A percentile compares a stretch with the other conserved stretches of the same genome.
These are phyloP conservation scores for Rhizophora apiculata DNA, from an alignment of 345 rosid species.

Conservation along the genomic window DNA sequence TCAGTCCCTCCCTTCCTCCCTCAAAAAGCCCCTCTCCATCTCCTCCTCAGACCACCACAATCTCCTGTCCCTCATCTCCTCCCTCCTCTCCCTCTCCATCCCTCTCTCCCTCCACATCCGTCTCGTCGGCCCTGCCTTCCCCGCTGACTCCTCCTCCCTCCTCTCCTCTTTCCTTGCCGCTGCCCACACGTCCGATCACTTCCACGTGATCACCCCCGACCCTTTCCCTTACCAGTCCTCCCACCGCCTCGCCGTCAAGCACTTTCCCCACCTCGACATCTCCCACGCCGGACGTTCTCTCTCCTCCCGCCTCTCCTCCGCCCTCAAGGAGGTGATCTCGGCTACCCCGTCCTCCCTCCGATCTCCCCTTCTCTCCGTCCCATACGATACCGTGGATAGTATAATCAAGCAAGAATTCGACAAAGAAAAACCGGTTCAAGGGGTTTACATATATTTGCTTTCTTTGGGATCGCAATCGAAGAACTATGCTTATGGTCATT, in stretches of 20 bases:
- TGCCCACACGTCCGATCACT: conserved; percentile 22
- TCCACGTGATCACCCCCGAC: conserved; percentile 32
- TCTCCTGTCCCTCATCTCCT: conserved; percentile 17
- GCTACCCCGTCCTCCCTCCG: conserved; percentile 53
- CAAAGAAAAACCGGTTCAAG: conserved; percentile 59
- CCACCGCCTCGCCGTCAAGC: conserved; percentile 26
- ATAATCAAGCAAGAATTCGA: conserved; percentile 60
- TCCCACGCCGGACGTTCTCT: conserved; percentile 21
- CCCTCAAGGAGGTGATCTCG: conserved; percentile 42
- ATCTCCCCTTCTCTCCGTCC: conserved; percentile 55
- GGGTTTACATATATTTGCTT: conserved; percentile 70
- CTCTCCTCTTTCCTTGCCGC: conserved; percentile 25
- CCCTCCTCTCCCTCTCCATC: conserved; percentile 25
- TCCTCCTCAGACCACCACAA: conserved; percentile 3
- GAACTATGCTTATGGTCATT: conserved; percentile 69
- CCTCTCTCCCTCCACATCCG: conserved; percentile 27
- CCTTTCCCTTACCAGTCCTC: conserved; percentile 7
- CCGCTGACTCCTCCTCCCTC: conserved; percentile 20
- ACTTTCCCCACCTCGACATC: conserved; percentile 30
- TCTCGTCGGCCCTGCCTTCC: conserved; percentile 29
- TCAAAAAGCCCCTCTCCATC: conserved; percentile 23
- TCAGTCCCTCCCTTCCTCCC: conserved; percentile 20
- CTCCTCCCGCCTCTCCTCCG: conserved; percentile 36
- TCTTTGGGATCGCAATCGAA: conserved; percentile 52
- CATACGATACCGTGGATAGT: conserved; percentile 48